phyloP scores from a whole-genome alignment of 116 monocot genomes.

The Cymodocea nodosa region DNA sequence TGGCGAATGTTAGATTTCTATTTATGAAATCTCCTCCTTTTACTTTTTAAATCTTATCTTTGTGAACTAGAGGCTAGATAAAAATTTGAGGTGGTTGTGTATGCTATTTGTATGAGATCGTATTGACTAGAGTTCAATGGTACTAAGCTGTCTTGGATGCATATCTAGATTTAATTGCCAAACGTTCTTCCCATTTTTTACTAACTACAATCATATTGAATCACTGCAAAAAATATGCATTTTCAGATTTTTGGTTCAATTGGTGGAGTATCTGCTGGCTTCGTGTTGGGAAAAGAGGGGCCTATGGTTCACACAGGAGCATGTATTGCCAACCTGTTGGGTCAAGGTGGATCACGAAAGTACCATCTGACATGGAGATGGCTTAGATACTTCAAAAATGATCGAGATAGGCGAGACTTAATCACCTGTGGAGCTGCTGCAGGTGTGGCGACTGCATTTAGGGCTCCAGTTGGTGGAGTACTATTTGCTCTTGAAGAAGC shows the following conservation, averaged over 20 bases:
- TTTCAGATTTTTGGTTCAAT: constrained; percentile 90
- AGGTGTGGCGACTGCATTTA: constrained; percentile 90
- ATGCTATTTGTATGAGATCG: no score
- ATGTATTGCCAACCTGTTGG: constrained; percentile 78
- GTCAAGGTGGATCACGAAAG: constrained; percentile 90
- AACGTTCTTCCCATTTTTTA: no score
- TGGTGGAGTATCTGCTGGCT: constrained; percentile 77
- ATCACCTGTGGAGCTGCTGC: constrained; percentile 95
- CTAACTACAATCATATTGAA: no score
- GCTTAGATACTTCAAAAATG: constrained; percentile 93
- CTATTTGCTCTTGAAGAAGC: constrained; percentile 97
- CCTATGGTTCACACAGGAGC: constrained; percentile 99
- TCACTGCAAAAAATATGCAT: no score
- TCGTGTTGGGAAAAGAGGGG: constrained; percentile 87
- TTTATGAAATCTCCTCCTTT: no score
- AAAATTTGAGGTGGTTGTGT: no score
- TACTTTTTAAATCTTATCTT: no score
- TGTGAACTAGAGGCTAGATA: no score
- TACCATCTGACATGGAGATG: constrained; percentile 86
- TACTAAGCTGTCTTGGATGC: no score
- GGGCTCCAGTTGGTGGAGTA: constrained; percentile 94
- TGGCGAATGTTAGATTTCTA: no score
- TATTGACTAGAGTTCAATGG: no score
- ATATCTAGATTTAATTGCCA: no score
- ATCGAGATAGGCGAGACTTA: constrained; percentile 78